Evolutionary conservation across 2,329 filamentous ascomycete species (phyloP), one percentile per base, ranked within the genome.

Genomic region (Penicillium brasilianum): DNA sequence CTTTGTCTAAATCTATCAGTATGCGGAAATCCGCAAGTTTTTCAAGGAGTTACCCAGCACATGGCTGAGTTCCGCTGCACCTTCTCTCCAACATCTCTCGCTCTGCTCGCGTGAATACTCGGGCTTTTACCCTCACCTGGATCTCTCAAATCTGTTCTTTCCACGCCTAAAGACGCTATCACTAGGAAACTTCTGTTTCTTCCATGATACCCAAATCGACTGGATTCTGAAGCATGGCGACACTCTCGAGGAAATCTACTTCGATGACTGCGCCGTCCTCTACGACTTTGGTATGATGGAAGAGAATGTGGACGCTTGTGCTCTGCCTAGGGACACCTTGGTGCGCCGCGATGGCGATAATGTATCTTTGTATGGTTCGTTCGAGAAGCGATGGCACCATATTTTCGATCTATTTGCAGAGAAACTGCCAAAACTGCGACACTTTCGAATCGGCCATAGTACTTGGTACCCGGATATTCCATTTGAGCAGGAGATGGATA

Each of bases 181-280:
- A 0, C 63, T 84, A 0, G 78, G 79, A 0, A 77, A 76, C 1
- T 80, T 76, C 20, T 72, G 75, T 3, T 82, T 84, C 51, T 73
- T 74, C 4, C 74, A 82, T 36, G 75, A 82, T 20, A 78, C 76
- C 72, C 81, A 84, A 56, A 66, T 83, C 0, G 77, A 79, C 10
- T 84, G 81, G 81, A 76, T 84, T 4, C 59, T 78, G 0, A 74
- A 74, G 0, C 71, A 83, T 3, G 72, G 66, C 4, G 13, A 60
- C 0, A 80, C 79, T 0, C 70, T 84, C 0, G 62, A 76, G 14
- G 74, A 79, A 43, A 66, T 84, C 0, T 75, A 79, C 13, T 69
- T 84, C 0, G 80, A 82, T 44, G 71, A 80, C 56, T 83, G 81
- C 55, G 71, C 75, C 0, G 79, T 81, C 22, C 43, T 72, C 22